These are phyloP conservation scores for Exserohilum rostratum DNA, from an alignment of 2,329 filamentous ascomycete genomes.

Conservation along the genomic window DNA sequence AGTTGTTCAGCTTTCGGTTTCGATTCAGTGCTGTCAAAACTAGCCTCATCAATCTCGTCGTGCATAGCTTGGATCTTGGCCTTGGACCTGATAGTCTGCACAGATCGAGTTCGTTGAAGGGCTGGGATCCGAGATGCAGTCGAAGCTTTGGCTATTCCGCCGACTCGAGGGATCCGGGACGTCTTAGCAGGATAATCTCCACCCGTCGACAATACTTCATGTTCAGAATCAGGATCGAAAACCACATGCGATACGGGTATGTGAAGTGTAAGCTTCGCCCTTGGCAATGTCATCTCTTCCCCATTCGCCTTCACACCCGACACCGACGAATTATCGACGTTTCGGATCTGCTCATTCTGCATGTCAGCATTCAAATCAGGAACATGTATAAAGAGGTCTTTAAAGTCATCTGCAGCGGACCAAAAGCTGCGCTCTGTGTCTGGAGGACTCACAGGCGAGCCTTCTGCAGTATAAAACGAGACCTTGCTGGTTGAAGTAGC, in stretches of 20 bases:
- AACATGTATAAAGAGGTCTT: conserved; percentile 8
- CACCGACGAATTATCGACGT: neutral
- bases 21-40: neutral
- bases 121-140: conserved; percentile 17
- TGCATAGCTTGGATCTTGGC: neutral
- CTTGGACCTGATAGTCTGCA: conserved; percentile 8
- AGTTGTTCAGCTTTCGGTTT: neutral
- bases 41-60: conserved; percentile 2
- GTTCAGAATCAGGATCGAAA: conserved; percentile 5
- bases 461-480: conserved; percentile 28
- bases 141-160: conserved; percentile 3
- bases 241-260: conserved; percentile 14
- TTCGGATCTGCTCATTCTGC: conserved; percentile 16
- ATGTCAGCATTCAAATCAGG: conserved; percentile 23
- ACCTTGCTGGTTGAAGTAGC: conserved; percentile 26
- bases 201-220: neutral
- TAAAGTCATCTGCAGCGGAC: conserved; percentile 20
- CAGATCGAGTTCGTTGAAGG: conserved; percentile 26
- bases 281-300: conserved; percentile 4
- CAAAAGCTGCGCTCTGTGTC: conserved; percentile 28
- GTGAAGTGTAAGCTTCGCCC: conserved; percentile 27
- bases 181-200: conserved; percentile 14
- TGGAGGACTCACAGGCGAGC: conserved; percentile 35
- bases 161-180: conserved; percentile 38
- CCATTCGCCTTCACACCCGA: neutral